These are phyloP conservation scores for Penicillium soppii DNA, from an alignment of 495 filamentous ascomycete genomes.

Conservation along the genomic window DNA sequence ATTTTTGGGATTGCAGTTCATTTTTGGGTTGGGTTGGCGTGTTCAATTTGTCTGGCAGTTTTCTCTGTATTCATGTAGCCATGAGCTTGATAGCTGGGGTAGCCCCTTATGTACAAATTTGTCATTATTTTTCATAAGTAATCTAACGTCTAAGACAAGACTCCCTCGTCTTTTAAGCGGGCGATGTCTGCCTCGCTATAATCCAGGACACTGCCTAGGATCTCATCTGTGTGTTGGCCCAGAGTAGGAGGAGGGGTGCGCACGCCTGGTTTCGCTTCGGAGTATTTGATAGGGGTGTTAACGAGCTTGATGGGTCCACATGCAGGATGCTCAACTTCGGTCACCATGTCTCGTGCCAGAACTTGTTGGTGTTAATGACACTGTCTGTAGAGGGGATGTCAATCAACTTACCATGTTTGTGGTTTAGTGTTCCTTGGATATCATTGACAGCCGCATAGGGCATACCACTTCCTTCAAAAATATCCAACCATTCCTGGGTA, in stretches of 20 bases:
- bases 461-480: conserved; percentile 88
- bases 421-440: conserved; percentile 76
- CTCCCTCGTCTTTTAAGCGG: conserved; percentile 63
- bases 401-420: conserved; percentile 65
- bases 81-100: no score
- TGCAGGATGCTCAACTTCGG: conserved; percentile 74
- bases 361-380: conserved; percentile 45
- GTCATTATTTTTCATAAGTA: neutral
- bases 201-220: conserved; percentile 66
- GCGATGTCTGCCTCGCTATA: conserved; percentile 61
- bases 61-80: no score
- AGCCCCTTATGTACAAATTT: conserved; percentile 3
- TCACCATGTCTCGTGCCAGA: conserved; percentile 81
- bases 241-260: conserved; percentile 79
- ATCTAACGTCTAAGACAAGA: conserved; percentile 52
- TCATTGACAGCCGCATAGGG: conserved; percentile 96
- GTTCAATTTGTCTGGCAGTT: no score
- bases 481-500: conserved; percentile 82
- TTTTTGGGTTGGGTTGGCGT: no score
- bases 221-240: conserved; percentile 89
- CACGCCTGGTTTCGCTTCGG: conserved; percentile 73
- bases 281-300: conserved; percentile 96
- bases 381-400: neutral
- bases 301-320: conserved; percentile 88
- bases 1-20: no score